These are phyloP conservation scores for Gynandropsis gynandra DNA, from an alignment of 345 rosid genomes.

Conservation along the genomic window DNA sequence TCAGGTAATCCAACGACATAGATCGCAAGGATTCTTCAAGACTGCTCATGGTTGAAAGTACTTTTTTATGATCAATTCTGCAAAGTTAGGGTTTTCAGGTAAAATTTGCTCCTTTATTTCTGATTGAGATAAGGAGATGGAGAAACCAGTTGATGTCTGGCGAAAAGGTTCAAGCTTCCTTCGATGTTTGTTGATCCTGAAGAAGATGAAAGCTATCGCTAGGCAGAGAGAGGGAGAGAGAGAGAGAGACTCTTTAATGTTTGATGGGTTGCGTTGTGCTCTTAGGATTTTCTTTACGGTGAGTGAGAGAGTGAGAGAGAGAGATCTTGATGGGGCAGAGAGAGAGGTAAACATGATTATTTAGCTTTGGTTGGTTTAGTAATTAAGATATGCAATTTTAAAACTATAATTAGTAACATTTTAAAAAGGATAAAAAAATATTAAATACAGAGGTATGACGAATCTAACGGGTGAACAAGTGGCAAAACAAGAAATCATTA, in stretches of 20 bases:
- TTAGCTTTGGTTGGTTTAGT: not conserved
- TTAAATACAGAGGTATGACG: too few relatives aligned
- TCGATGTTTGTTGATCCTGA: not conserved
- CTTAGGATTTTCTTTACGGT: conserved; percentile 40
- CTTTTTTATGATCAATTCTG: not conserved
- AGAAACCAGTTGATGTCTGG: too few relatives aligned
- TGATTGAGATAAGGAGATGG: conserved; percentile 9
- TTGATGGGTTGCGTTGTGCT: conserved; percentile 33
- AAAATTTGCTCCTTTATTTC: not conserved
- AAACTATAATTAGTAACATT: not conserved
- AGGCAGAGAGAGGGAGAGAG: conserved; percentile 2
- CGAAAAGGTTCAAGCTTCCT: conserved; percentile 15
- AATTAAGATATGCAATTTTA: too few relatives aligned
- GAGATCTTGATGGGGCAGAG: conserved; percentile 61
- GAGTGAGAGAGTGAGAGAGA: conserved; percentile 32
- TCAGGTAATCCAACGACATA: conserved; percentile 78
- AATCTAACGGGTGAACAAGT: conserved; percentile 13
- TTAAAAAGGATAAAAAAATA: not conserved
- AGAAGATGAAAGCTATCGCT: conserved; percentile 10
- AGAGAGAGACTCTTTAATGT: conserved; percentile 23
- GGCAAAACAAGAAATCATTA: conserved; percentile 6
- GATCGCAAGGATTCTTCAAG: conserved; percentile 82
- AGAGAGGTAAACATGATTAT: conserved; percentile 16
- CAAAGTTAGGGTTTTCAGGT: conserved; percentile 24
- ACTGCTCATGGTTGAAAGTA: conserved; percentile 30